phyloP scores from a whole-genome alignment of 2,329 filamentous ascomycete species.

The Ascochyta koolunga region DNA sequence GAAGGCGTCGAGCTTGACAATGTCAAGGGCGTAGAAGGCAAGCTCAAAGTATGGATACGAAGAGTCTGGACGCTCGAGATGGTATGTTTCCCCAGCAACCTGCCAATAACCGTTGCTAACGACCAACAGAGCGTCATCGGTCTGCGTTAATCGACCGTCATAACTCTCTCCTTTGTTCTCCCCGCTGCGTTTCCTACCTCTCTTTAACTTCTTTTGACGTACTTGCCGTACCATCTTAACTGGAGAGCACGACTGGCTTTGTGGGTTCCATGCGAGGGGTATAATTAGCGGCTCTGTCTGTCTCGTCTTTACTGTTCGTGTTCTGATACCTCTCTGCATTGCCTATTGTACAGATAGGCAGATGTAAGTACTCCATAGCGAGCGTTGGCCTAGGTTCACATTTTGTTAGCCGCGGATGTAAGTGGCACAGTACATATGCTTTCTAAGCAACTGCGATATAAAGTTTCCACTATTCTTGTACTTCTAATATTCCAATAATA shows the following conservation, averaged over 20 bases:
- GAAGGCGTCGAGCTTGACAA: slow-evolving; percentile 91
- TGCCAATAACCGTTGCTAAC: slow-evolving; percentile 18
- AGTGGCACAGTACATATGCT: slow-evolving; percentile 15
- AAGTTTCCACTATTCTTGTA: slow-evolving; percentile 2
- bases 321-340: slow-evolving; percentile 20
- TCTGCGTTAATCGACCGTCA: slow-evolving; percentile 62
- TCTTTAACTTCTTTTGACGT: neutral
- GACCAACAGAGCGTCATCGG: slow-evolving; percentile 76
- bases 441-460: slow-evolving; percentile 14
- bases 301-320: slow-evolving; percentile 17
- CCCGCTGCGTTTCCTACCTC: neutral
- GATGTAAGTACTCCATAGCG: slow-evolving; percentile 15
- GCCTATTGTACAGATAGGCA: slow-evolving; percentile 15
- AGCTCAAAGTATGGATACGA: slow-evolving; percentile 96
- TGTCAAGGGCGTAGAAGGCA: slow-evolving; percentile 88
- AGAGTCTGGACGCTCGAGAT: slow-evolving; percentile 99
- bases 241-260: slow-evolving; percentile 13
- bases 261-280: slow-evolving; percentile 8
- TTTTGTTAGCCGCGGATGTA: slow-evolving; percentile 7
- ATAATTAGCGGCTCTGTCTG: slow-evolving; percentile 16
- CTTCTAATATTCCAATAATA: slow-evolving; percentile 2
- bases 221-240: slow-evolving; percentile 4
- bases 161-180: slow-evolving; percentile 6
- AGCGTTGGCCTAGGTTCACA: slow-evolving; percentile 15
- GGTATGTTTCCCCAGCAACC: slow-evolving; percentile 51